Base-by-base conservation (phyloP, 1,284 basidiomycete species). In the Ganoderma multipileum region DNA sequence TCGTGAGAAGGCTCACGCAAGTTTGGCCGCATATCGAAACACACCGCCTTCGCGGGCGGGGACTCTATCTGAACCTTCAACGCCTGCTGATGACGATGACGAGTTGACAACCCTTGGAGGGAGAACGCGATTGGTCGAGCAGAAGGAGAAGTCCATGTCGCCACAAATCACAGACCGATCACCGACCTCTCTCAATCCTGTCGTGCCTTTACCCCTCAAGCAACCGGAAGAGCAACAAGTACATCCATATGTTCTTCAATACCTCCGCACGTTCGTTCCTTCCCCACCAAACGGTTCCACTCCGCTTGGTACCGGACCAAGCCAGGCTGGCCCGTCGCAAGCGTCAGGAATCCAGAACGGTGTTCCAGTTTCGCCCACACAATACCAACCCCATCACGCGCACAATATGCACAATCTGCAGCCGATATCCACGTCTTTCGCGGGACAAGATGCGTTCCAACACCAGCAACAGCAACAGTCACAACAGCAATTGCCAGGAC, bases 81-180 rank as follows among this genome's bases (percentile, higher is more conserved):
- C 85, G 0, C 83, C 87, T 4, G 81, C 79, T 7, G 86, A 88
- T 69, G 89, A 89, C 55, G 83, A 91, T 64, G 91, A 93, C 75
- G 91, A 93, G 74, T 82, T 93, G 2, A 83, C 87, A n/a, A 84
- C 87, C 5, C 82, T 93, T 7, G 92, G 91, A 39, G 91, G 91
- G 4, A 87, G 85, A 77, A 92, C 91, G 11, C 87, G 92, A 2
- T 82, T 92, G 30, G 89, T 92, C 3, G 85, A 86, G 50, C 87
- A 87, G 80, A 90, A 87, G 73, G 89, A 90, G 61, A 79, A 82
- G 14, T 72, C 80, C 11, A 71, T 78, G 54, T 83, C 84, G 66
- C 89, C 90, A 5, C 79, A 81, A 58, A 76, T 88, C 52, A 75
- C 86, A 52, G 87, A 91, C 39, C 85, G 87, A 58, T 93, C 91